These are phyloP conservation scores for Geotrichum fermentans DNA, from an alignment of 1,139 yeast species.

Conservation along the genomic window DNA sequence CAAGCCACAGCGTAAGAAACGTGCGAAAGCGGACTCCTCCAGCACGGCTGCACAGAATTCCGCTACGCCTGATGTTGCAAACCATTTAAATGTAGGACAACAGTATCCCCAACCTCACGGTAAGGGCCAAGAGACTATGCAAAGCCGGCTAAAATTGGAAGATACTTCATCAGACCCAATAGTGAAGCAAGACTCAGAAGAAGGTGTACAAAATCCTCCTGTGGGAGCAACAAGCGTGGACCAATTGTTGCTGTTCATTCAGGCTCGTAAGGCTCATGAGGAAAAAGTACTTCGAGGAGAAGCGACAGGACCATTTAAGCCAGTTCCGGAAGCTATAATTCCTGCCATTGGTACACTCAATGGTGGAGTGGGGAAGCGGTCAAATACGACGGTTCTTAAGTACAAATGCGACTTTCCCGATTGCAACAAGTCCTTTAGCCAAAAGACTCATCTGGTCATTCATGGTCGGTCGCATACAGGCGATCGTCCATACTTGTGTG, in stretches of 20 bases:
- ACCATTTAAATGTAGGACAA: background rate
- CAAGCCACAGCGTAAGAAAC: conserved; percentile 1
- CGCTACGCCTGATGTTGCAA: too few species aligned
- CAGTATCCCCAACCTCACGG: background rate
- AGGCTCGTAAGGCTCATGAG: conserved; percentile 75
- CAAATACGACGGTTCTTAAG: conserved; percentile 34
- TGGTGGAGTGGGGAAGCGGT: conserved; percentile 78
- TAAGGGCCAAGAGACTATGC: conserved; percentile 10
- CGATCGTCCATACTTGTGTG: conserved; percentile 57
- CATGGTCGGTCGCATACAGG: conserved; percentile 89
- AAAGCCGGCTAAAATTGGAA: conserved; percentile 21
- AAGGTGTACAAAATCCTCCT: conserved; percentile 26
- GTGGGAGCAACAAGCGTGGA: conserved; percentile 86
- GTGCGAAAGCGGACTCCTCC: background rate
- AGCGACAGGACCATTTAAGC: conserved; percentile 26
- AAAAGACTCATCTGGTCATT: conserved; percentile 86
- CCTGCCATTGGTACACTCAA: conserved; percentile 67
- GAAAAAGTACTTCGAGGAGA: conserved; percentile 31
- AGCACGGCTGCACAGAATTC: too few species aligned
- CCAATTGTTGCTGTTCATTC: conserved; percentile 82
- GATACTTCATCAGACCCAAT: conserved; percentile 20
- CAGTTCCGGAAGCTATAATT: conserved; percentile 40
- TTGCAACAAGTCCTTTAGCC: conserved; percentile 78
- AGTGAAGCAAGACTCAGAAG: conserved; percentile 17
- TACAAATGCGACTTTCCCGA: conserved; percentile 62